Evolutionary conservation across 1,284 basidiomycete species (phyloP).

Genomic region (Phenoliferia sp.): DNA sequence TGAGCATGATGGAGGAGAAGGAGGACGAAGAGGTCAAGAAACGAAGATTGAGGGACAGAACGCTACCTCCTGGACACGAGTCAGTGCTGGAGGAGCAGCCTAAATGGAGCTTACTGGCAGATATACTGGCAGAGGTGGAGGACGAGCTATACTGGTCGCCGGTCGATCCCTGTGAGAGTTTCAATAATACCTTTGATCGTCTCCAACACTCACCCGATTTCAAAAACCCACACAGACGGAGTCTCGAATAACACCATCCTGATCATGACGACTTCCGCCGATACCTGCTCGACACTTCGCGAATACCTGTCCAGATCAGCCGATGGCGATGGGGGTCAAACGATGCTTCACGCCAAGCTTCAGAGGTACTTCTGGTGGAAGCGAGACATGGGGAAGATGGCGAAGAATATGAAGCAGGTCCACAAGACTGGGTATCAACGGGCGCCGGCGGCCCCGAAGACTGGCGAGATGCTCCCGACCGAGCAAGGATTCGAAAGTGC

Average conservation of each 20-base stretch:
- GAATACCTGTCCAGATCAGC: slow-evolving; percentile 69
- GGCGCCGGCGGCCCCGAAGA: not conserved
- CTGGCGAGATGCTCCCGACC: not conserved
- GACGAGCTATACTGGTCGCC: slow-evolving; percentile 57
- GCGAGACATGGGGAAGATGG: slow-evolving; percentile 50
- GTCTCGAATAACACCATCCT: slow-evolving; percentile 64
- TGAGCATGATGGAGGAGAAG: slow-evolving; percentile 45
- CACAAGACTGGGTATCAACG: slow-evolving; percentile 1
- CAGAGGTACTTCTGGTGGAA: slow-evolving; percentile 78
- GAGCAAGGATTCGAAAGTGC: slow-evolving; percentile 42
- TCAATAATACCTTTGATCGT: not conserved
- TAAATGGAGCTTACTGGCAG: slow-evolving; percentile 84
- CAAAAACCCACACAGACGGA: slow-evolving; percentile 8
- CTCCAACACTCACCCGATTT: not conserved
- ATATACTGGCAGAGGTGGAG: slow-evolving; percentile 87
- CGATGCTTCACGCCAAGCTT: slow-evolving; percentile 61
- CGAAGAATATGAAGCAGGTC: slow-evolving; percentile 18
- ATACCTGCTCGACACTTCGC: slow-evolving; percentile 65
- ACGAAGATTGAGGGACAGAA: slow-evolving; percentile 38
- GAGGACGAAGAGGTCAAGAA: slow-evolving; percentile 50
- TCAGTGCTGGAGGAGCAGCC: slow-evolving; percentile 89
- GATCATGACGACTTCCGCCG: slow-evolving; percentile 80
- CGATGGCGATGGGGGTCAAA: slow-evolving; percentile 53
- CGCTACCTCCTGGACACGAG: slow-evolving; percentile 74
- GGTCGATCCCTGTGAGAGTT: slow-evolving; percentile 20